phyloP scores from a whole-genome alignment of 306 rosid species.

The Betula pendula region DNA sequence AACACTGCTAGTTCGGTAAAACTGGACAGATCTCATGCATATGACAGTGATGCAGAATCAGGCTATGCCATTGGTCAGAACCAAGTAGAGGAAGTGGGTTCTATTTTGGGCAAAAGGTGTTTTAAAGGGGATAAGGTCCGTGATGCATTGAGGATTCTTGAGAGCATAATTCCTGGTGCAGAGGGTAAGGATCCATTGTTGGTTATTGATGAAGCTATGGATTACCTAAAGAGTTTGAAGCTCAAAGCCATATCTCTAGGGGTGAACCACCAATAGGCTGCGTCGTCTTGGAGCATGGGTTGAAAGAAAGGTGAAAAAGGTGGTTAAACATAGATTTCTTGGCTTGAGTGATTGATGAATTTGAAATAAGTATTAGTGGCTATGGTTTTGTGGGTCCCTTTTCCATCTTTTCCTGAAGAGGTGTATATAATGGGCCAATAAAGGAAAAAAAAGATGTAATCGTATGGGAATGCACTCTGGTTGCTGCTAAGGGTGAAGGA shows the following conservation, averaged over 20 bases:
- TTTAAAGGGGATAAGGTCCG: conserved; percentile 55
- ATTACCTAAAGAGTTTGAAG: conserved; percentile 67
- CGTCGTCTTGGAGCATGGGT: conserved; percentile 21
- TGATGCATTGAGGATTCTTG: conserved; percentile 56
- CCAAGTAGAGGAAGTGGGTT: conserved; percentile 28
- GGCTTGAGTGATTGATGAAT: conserved; percentile 45
- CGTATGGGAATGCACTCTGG: conserved; percentile 36
- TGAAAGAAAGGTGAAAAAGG: conserved; percentile 30
- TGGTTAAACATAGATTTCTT: conserved; percentile 28
- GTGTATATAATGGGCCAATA: conserved; percentile 48
- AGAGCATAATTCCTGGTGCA: conserved; percentile 71
- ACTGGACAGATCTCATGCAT: conserved; percentile 32
- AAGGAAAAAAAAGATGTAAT: conserved; percentile 37
- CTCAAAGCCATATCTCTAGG: conserved; percentile 48
- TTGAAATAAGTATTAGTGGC: conserved; percentile 39
- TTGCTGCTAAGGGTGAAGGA: conserved; percentile 35
- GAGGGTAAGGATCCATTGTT: conserved; percentile 73
- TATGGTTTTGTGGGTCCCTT: conserved; percentile 26
- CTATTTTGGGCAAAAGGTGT: conserved; percentile 30
- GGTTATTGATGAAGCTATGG: conserved; percentile 71
- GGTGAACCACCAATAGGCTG: conserved; percentile 30
- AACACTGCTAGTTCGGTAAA: conserved; percentile 44
- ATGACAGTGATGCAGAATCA: conserved; percentile 54
- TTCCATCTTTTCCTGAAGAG: conserved; percentile 35
- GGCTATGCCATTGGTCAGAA: conserved; percentile 37